These are phyloP conservation scores for Gloeostereum incarnatum DNA, from an alignment of 768 basidiomycete species.

Conservation along the genomic window DNA sequence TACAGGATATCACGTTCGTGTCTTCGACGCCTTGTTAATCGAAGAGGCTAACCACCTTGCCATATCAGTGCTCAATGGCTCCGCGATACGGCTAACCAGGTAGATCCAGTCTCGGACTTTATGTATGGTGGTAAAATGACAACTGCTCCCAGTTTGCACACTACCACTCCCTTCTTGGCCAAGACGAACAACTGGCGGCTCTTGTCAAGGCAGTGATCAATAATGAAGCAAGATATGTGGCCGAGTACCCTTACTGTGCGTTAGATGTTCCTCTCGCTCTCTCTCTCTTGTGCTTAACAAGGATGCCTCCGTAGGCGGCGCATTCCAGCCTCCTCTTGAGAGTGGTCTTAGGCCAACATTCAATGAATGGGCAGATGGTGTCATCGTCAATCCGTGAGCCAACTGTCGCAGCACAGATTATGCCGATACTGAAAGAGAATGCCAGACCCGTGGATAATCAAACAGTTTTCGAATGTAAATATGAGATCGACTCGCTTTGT, in stretches of 20 bases:
- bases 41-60: not conserved
- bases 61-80: conserved; percentile 67
- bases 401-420: not conserved
- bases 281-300: not conserved
- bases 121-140: conserved; percentile 4
- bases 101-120: conserved; percentile 13
- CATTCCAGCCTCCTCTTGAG: conserved; percentile 76
- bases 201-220: conserved; percentile 79
- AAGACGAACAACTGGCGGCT: conserved; percentile 48
- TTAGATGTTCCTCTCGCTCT: conserved; percentile 13
- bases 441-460: conserved; percentile 55
- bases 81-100: conserved; percentile 75
- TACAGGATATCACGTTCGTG: conserved; percentile 65
- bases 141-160: conserved; percentile 47
- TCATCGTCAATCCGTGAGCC: conserved; percentile 66
- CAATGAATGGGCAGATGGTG: conserved; percentile 63
- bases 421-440: conserved; percentile 1
- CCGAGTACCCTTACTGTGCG: conserved; percentile 65
- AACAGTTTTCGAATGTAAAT: conserved; percentile 83
- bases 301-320: conserved; percentile 30
- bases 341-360: conserved; percentile 54
- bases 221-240: conserved; percentile 67
- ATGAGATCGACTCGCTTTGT: conserved; percentile 73
- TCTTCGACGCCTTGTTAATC: not conserved
- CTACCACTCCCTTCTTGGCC: conserved; percentile 49